These are phyloP conservation scores for Phialophora macrospora DNA, from an alignment of 2,329 filamentous ascomycete genomes.

Conservation along the genomic window DNA sequence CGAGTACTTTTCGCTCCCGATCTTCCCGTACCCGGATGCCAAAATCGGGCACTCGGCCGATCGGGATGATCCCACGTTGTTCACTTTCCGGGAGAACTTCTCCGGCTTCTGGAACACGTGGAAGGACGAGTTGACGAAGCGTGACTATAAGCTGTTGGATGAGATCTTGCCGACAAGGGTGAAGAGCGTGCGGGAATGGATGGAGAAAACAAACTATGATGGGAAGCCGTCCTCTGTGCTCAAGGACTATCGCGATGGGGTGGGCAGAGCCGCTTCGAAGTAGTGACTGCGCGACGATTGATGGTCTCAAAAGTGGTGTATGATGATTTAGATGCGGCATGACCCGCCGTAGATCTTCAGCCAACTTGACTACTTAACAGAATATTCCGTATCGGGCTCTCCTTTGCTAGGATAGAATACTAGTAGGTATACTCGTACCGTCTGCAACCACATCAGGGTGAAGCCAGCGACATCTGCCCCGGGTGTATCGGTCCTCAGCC, in stretches of 20 bases:
- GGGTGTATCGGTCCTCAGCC: no score
- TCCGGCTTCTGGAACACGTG: conserved; percentile 55
- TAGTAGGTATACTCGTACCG: no score
- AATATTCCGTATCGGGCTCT: no score
- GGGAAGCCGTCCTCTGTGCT: conserved; percentile 18
- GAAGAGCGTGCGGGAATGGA: conserved; percentile 56
- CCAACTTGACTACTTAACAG: no score
- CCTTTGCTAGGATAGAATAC: no score
- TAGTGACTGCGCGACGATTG: not conserved
- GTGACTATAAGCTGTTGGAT: conserved; percentile 57
- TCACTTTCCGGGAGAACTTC: conserved; percentile 55
- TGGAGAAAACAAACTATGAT: conserved; percentile 38
- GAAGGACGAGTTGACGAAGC: conserved; percentile 49
- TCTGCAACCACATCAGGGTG: no score
- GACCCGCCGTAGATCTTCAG: no score
- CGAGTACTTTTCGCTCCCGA: conserved; percentile 20
- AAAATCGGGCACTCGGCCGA: conserved; percentile 11
- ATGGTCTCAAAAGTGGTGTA: not conserved
- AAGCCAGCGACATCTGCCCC: no score
- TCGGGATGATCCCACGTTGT: conserved; percentile 45
- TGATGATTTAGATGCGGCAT: not conserved
- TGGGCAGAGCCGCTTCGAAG: not conserved
- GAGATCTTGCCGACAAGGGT: conserved; percentile 57
- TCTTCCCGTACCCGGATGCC: conserved; percentile 16
- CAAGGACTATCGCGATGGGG: conserved; percentile 21